Base-by-base conservation (phyloP, 2,329 filamentous ascomycete species). In the Colletotrichum incanum region DNA sequence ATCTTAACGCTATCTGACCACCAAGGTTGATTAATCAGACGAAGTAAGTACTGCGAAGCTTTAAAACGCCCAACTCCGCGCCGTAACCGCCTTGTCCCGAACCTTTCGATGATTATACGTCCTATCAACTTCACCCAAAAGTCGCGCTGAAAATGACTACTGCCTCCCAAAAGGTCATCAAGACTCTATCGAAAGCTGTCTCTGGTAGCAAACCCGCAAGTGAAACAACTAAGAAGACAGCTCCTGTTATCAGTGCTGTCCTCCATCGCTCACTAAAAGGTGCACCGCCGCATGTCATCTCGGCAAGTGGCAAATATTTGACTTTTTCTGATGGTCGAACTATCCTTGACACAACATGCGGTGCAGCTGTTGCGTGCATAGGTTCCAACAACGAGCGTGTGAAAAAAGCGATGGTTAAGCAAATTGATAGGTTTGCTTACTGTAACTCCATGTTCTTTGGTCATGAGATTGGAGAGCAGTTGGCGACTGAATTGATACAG, bases 271-370 rank as follows among this genome's bases (percentile, higher is more conserved):
- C 64, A 8, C 43, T 74, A 12, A 74, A 73, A 31, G 31, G 31
- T 8, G n/a, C 50, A 2, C 74, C 74, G 11, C 63, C 72, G 1
- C 60, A 65, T 3, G 61, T 76, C 37, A 55, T 74, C 20, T 52
- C 73, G 4, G 74, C 72, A 9, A 73, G 68, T 37, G 75, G 70
- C 20, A 75, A 64, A 20, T 28, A 66, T 16, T 11, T 76, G 11
- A 75, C 62, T 4, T 75, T 76, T 54, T 66, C 69, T 12, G 59
- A 76, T 47, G 75, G 75, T 45, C 64, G 74, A 18, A 64, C 52
- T 5, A 87, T 96, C 54, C 87, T 95, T 18, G 94, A 96, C 79
- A 92, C 90, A 1, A 93, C 91, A 26, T 89, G 92, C 37, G 94
- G 94, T 26, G 92, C 93, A 3, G 93, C 92, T 28, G 93, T 95